These are phyloP conservation scores for Phytophthora europaea DNA, from an alignment of 352 stramenopile genomes.

Conservation along the genomic window DNA sequence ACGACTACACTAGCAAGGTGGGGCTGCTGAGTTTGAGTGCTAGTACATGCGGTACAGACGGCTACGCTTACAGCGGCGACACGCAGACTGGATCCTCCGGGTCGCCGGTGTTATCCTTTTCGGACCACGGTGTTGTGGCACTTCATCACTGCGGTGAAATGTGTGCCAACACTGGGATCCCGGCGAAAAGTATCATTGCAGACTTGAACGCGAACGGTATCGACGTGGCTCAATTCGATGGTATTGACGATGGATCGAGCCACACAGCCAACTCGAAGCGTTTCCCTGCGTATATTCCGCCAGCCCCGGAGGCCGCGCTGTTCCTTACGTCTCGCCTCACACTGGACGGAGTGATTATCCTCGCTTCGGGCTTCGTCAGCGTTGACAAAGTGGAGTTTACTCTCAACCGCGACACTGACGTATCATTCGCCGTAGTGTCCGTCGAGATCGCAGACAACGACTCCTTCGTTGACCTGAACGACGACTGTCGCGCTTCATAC, in stretches of 20 bases:
- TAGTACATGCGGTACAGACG: slow-evolving; percentile 43
- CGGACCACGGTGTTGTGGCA: slow-evolving; percentile 65
- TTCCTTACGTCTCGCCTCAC: slow-evolving; percentile 27
- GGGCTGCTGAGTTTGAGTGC: slow-evolving; percentile 45
- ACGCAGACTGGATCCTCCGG: slow-evolving; percentile 71
- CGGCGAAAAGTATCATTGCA: slow-evolving; percentile 48
- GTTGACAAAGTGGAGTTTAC: slow-evolving; percentile 67
- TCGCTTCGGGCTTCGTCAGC: slow-evolving; percentile 36
- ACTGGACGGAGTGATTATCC: slow-evolving; percentile 40
- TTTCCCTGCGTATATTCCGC: slow-evolving; percentile 52
- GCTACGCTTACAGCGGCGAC: slow-evolving; percentile 72
- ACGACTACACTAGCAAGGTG: slow-evolving; percentile 54
- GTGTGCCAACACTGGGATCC: slow-evolving; percentile 68
- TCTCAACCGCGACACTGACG: slow-evolving; percentile 41
- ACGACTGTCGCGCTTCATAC: slow-evolving; percentile 65
- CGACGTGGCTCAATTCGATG: slow-evolving; percentile 45
- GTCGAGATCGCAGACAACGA: slow-evolving; percentile 66
- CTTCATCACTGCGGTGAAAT: slow-evolving; percentile 72
- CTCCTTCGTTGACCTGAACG: slow-evolving; percentile 66
- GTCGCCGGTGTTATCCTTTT: slow-evolving; percentile 60
- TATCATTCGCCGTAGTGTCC: slow-evolving; percentile 63
- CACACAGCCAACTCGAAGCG: slow-evolving; percentile 33
- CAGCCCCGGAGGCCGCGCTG: slow-evolving; percentile 3
- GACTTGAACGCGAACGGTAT: slow-evolving; percentile 41
- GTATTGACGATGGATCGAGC: slow-evolving; percentile 37